Base-by-base conservation (phyloP, 495 filamentous ascomycete species). In the Trichoderma gamsii region DNA sequence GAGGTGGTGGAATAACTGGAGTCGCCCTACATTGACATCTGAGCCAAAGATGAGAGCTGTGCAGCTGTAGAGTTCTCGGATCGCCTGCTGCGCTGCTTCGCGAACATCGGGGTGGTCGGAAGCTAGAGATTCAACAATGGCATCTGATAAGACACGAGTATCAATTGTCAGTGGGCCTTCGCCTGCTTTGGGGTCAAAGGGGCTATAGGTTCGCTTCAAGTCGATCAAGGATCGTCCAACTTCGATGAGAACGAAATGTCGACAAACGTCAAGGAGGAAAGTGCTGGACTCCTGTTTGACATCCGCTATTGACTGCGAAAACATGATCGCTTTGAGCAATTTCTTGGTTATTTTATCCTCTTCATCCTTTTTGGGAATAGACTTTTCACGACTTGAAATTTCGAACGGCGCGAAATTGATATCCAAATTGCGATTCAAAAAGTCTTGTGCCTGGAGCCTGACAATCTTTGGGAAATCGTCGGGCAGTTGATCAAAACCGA, bases 201-300 rank as follows among this genome's bases (percentile, higher is more conserved):
- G 84, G 70, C 89, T 88, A 32, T 79, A 83, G 23, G 78, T 83
- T 66, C 91, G 90, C 75, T 91, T 90, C 71, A 88, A 80, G 67
- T 94, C 88, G 35, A 88, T 86, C 59, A 97, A 81, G 16, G 91
- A 86, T 65, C 87, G 86, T 56, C 92, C 93, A 9, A 98, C 79
- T 78, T 99, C 96, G n/a, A 98, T 79, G 63, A 99, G 83, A 1
- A 92, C 89, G 69, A 98, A 93, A 76, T 99, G 96, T 25, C 89
- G 87, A 72, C 90, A 93, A 3, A 97, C 78, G 75, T 96, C 90
- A 11, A 87, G 81, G 16, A 97, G 82, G 66, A 98, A 87, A 2
- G 84, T 72, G 35, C 84, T 86, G 2, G 93, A 92, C 59, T 90
- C 85, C 13, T 85, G 81, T 68, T 88, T 83, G 70, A 97, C 87